These are phyloP conservation scores for Wickerhamiella occidentalis DNA, from an alignment of 805 yeast species.

Conservation along the genomic window DNA sequence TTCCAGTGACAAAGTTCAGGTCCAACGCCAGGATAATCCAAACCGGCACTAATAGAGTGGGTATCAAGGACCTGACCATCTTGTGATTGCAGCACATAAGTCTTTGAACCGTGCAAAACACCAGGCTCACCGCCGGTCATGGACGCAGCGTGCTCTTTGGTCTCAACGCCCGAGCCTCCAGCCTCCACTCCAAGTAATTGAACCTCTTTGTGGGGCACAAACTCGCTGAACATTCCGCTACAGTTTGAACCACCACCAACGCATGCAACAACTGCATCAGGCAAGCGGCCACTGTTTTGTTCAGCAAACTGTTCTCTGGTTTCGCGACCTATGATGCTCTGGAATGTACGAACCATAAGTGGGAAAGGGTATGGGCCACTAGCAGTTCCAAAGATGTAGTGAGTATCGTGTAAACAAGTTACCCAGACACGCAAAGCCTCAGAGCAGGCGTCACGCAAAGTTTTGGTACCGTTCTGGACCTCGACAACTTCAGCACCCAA, in stretches of 20 bases:
- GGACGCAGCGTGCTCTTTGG: constrained; percentile 87
- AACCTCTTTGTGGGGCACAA: constrained; percentile 68
- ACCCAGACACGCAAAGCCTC: constrained; percentile 98
- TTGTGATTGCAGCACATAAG: constrained; percentile 76
- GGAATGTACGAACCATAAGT: constrained; percentile 94
- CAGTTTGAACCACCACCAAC: constrained; percentile 99
- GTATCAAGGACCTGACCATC: constrained; percentile 98
- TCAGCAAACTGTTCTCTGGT: constrained; percentile 80
- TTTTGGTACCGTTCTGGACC: constrained; percentile 87
- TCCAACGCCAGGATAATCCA: constrained; percentile 99
- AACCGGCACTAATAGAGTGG: constrained; percentile 95
- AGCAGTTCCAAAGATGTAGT: constrained; percentile 94
- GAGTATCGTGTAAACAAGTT: constrained; percentile 70
- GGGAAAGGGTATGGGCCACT: constrained; percentile 99
- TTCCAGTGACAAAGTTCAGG: constrained; percentile 97
- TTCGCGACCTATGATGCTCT: constrained; percentile 90
- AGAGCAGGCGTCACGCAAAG: constrained; percentile 94
- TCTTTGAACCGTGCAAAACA: constrained; percentile 95
- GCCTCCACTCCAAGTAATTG: constrained; percentile 91
- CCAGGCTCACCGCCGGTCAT: constrained; percentile 92
- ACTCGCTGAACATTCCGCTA: constrained; percentile 90
- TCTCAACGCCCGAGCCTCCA: constrained; percentile 93
- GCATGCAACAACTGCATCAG: constrained; percentile 93
- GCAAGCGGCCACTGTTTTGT: constrained; percentile 55
- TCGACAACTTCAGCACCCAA: constrained; percentile 93